These are phyloP conservation scores for Yamadazyma mexicana DNA, from an alignment of 1,139 yeast species.

Conservation along the genomic window DNA sequence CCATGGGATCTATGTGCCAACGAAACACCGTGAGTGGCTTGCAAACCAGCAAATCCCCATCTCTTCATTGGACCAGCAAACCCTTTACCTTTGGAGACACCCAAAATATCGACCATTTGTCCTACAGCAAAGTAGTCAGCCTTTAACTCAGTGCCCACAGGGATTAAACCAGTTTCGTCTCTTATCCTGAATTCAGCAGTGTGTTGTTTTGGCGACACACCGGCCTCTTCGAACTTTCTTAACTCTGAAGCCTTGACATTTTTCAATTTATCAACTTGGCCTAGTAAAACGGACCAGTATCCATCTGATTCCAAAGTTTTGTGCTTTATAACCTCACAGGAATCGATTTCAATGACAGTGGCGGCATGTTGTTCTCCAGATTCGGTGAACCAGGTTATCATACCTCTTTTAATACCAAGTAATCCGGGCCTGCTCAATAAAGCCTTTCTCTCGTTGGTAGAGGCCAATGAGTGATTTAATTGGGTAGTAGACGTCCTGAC, in stretches of 20 bases:
- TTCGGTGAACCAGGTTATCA: slow-evolving; percentile 79
- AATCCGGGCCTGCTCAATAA: slow-evolving; percentile 80
- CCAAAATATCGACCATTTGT: slow-evolving; percentile 77
- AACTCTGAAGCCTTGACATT: slow-evolving; percentile 66
- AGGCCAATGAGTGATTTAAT: slow-evolving; percentile 55
- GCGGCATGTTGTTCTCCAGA: slow-evolving; percentile 73
- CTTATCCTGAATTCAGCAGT: slow-evolving; percentile 79
- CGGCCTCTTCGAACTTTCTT: slow-evolving; percentile 79
- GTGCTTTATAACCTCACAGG: slow-evolving; percentile 79
- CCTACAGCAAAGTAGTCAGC: slow-evolving; percentile 88
- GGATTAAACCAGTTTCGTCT: slow-evolving; percentile 62
- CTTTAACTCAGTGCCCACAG: slow-evolving; percentile 73
- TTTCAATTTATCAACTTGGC: slow-evolving; percentile 72
- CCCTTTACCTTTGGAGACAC: slow-evolving; percentile 91
- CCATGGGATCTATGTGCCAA: slow-evolving; percentile 95
- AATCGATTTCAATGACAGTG: slow-evolving; percentile 83
- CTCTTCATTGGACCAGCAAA: slow-evolving; percentile 98
- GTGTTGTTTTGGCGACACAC: slow-evolving; percentile 79
- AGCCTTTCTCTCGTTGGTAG: slow-evolving; percentile 62
- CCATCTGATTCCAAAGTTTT: slow-evolving; percentile 74
- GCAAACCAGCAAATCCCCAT: slow-evolving; percentile 86
- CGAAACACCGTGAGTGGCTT: slow-evolving; percentile 96
- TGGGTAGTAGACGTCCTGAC: slow-evolving; percentile 42
- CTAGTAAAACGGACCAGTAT: slow-evolving; percentile 82
- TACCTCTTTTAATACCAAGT: slow-evolving; percentile 81